Evolutionary conservation across 805 yeast genomes (phyloP).

Genomic region (Candida patagonica): DNA sequence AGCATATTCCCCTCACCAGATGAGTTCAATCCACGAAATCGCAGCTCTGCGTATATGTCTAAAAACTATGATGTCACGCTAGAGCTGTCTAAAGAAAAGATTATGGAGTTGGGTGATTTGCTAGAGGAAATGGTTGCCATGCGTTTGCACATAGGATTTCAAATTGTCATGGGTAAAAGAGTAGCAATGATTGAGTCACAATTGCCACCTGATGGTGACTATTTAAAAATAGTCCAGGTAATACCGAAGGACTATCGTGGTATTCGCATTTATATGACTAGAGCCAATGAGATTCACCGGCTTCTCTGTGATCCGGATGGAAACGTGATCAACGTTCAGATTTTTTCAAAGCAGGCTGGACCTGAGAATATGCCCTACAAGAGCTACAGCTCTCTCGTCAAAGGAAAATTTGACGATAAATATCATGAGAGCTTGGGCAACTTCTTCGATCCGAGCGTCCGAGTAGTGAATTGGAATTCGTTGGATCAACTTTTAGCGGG

Average conservation of each 20-base stretch:
- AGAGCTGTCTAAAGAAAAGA: constrained; percentile 45
- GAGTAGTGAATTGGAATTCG: constrained; percentile 72
- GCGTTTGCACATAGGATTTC: constrained; percentile 81
- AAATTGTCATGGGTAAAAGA: constrained; percentile 66
- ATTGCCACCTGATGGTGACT: constrained; percentile 46
- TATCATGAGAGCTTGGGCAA: constrained; percentile 52
- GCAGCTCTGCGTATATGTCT: constrained; percentile 63
- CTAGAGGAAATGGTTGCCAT: constrained; percentile 81
- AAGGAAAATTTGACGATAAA: constrained; percentile 68
- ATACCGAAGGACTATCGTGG: constrained; percentile 41
- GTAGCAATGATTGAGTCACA: constrained; percentile 59
- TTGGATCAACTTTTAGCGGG: constrained; percentile 91
- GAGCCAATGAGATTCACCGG: constrained; percentile 81
- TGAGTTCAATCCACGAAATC: constrained; percentile 65
- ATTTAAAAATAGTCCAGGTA: constrained; percentile 47
- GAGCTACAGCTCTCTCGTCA: constrained; percentile 44
- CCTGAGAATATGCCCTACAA: constrained; percentile 22
- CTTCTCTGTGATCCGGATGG: constrained; percentile 65
- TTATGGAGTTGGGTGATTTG: constrained; percentile 48
- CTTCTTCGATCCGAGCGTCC: constrained; percentile 36
- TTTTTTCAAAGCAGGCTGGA: constrained; percentile 35
- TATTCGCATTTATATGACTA: constrained; percentile 59
- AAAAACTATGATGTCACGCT: constrained; percentile 74
- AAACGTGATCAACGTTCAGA: constrained; percentile 72
- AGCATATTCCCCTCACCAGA: constrained; percentile 62